Evolutionary conservation across 331 rosid species (phyloP).

Genomic region (Quercus tomentella): DNA sequence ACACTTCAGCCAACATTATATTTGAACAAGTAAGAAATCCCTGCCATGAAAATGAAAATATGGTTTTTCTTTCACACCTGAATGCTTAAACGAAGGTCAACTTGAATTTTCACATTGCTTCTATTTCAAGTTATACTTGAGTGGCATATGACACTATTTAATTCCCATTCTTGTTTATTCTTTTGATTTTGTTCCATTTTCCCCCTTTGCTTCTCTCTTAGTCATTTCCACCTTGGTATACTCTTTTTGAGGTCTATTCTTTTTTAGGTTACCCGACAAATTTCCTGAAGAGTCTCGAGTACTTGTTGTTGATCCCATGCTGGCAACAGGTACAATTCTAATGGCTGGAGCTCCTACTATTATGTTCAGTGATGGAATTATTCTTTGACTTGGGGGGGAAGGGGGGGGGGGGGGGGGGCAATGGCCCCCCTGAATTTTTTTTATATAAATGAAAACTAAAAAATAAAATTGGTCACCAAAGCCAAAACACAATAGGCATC

Average conservation of each 20-base stretch:
- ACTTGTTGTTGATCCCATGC: slow-evolving; percentile 93
- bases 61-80: neutral
- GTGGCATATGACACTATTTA: neutral
- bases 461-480: no score
- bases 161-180: neutral
- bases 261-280: slow-evolving; percentile 67
- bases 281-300: slow-evolving; percentile 77
- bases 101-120: neutral
- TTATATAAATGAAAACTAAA: no score
- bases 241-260: neutral
- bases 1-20: slow-evolving; percentile 83
- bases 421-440: no score
- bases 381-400: no score
- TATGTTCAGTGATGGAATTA: neutral
- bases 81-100: neutral
- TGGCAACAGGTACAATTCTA: slow-evolving; percentile 75
- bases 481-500: no score
- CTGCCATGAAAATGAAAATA: slow-evolving; percentile 5
- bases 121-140: neutral
- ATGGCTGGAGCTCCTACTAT: neutral
- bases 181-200: neutral
- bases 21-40: slow-evolving; percentile 75
- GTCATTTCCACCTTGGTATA: neutral
- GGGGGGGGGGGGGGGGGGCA: no score
- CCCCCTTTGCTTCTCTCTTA: neutral